Evolutionary conservation across 129 eudicot species (phyloP), one percentile per base, ranked within the genome.

Genomic region (Tanacetum coccineum): DNA sequence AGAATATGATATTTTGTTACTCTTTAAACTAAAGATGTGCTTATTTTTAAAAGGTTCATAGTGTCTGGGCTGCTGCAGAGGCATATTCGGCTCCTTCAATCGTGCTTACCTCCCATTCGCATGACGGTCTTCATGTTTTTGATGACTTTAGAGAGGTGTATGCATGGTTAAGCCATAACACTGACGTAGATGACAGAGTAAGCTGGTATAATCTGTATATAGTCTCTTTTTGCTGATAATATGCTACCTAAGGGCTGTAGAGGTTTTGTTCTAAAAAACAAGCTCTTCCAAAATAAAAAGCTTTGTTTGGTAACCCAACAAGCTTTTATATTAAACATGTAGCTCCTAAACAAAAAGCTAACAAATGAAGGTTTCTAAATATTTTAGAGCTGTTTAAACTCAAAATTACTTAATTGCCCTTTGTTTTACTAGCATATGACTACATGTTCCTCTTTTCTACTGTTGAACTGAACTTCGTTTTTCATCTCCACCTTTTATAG

Each of bases 1-100:
- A 45, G 6, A 17, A 45, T 60, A 26, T 32, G 12, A 21, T 55
- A 45, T 7, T 8, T 47, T 73, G 15, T 25, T 42, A 71, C 60
- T 30, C 15, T 57, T 15, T 14, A 14, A 59, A 57, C 44, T 62
- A 42, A 54, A 13, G 32, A 66, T 64, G 40, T 77, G 36, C 21
- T 42, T 44, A 62, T 26, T 13, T 48, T 13, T 62, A 71, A 74
- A 59, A 94, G 99, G 87, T 94, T 52, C 99, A 94, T 49, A 89
- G 97, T 67, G 99, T 94, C 76, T 94, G 99, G 99, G 99, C 99
- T 60, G 99, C 99, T 26, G 99, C 99, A 45, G 99, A 94, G 74
- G 99, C 99, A 11, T 94, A 94, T 77, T 94, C 99, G 57, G 99
- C 99, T 15, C 99, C 99, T 56, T 94, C 99, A 48, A 94, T 94